These are phyloP conservation scores for Suillus subalutaceus DNA, from an alignment of 768 basidiomycete species.

Conservation along the genomic window DNA sequence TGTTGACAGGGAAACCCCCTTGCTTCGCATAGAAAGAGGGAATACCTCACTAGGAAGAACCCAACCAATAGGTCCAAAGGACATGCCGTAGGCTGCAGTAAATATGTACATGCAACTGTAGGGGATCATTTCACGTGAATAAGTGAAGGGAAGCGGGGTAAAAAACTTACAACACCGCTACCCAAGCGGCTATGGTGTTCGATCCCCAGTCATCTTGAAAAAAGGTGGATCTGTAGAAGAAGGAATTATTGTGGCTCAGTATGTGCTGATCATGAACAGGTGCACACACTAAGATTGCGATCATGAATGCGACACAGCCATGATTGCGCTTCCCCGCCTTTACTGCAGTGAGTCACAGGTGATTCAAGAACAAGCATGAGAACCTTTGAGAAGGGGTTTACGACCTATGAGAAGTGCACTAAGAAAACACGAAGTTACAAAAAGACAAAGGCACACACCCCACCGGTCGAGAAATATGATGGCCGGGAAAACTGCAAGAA, in stretches of 20 bases:
- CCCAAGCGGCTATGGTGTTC: conserved; percentile 64
- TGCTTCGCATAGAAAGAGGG: conserved; percentile 74
- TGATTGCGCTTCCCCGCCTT: conserved; percentile 62
- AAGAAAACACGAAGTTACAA: background rate
- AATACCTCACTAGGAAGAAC: conserved; percentile 85
- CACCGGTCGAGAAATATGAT: conserved; percentile 70
- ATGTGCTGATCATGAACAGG: background rate
- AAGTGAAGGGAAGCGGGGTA: background rate
- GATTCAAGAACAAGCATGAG: background rate
- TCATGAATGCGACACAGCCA: conserved; percentile 67
- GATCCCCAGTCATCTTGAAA: conserved; percentile 58
- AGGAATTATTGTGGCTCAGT: background rate
- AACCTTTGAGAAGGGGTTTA: conserved; percentile 61
- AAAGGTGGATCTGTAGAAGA: conserved; percentile 45
- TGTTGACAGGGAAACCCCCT: conserved; percentile 82
- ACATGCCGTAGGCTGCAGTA: conserved; percentile 76
- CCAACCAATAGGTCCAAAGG: conserved; percentile 83
- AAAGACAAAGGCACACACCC: conserved; percentile 40
- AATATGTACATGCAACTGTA: conserved; percentile 69
- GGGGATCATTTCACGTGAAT: background rate
- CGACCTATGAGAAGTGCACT: conserved; percentile 46
- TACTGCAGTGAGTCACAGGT: background rate
- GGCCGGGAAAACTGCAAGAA: conserved; percentile 73
- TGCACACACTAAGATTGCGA: conserved; percentile 61
- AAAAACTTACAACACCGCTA: conserved; percentile 60